Evolutionary conservation across 2,329 filamentous ascomycete species (phyloP), one percentile per base, ranked within the genome.

Genomic region (Pestalotiopsis fici): DNA sequence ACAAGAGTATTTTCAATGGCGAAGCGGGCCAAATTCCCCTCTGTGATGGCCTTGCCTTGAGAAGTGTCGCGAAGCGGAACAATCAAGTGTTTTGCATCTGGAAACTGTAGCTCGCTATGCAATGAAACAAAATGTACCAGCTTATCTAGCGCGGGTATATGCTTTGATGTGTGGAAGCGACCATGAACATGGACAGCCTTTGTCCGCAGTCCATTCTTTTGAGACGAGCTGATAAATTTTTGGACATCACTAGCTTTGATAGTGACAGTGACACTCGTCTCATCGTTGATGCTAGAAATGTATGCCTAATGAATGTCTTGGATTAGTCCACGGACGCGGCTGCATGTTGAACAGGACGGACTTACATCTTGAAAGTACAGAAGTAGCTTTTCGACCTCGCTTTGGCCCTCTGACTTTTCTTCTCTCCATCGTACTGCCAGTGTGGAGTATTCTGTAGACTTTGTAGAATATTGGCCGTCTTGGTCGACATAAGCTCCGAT

Each of bases 401-500:
- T 28, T 12, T 59, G 61, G 2, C 43, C 61, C n/a, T 15, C 3
- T 1, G 47, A 23, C 11, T 47, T 64, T 3, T 13, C 18, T 7
- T 69, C 62, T 31, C 64, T 69, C 70, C 69, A 69, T 18, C 67
- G 65, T 13, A 66, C 43, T 3, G 69, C 66, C 28, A 68, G 64
- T 50, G 31, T 37, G 37, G 27, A n/a, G n/a, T n/a, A n/a, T n/a
- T n/a, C n/a, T n/a, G n/a, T n/a, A 9, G 65, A 60, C 62, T 61
- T n/a, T 65, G 21, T 21, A 28, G 37, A 47, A 50, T 11, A 66
- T 7, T 18, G 23, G 15, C 43, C 65, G 31, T 71, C 72, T 15
- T 21, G 67, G 39, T 69, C 69, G 9, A 65, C 59, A 39, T 64
- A 67, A 37, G 66, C 70, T 27, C 64, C 70, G 31, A 67, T 66